Percentiles rank a stretch among this genome's conserved stretches.
Evolutionary conservation across 2,329 filamentous ascomycete genomes (phyloP).

Genomic region (Aureobasidium sp.): DNA sequence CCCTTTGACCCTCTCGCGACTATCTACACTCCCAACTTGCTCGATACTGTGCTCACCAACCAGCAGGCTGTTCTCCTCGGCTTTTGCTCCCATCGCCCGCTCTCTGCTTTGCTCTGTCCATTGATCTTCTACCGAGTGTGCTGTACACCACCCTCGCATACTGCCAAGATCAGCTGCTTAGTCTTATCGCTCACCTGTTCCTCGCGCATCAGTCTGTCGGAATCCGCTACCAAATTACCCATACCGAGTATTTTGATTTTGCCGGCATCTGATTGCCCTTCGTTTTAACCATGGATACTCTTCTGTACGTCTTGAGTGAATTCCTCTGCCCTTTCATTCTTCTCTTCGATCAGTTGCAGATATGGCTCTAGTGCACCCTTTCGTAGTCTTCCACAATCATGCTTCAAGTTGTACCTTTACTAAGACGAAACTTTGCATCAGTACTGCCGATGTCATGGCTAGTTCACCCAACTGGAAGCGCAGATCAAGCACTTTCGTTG

Average conservation of each 20-base stretch:
- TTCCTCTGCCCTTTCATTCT: neutral
- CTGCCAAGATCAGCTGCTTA: slow-evolving; percentile 12
- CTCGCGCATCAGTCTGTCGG: neutral
- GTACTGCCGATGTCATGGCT: slow-evolving; percentile 84
- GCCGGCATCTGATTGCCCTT: neutral
- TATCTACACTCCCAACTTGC: slow-evolving; percentile 1
- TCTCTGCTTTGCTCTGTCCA: neutral
- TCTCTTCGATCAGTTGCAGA: neutral
- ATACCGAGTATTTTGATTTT: neutral
- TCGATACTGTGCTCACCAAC: neutral
- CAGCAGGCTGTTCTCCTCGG: neutral
- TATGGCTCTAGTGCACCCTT: slow-evolving; percentile 2
- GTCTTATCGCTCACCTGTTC: slow-evolving; percentile 7
- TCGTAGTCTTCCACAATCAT: slow-evolving; percentile 48
- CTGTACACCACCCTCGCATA: neutral
- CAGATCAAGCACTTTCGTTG: slow-evolving; percentile 91
- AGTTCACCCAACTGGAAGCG: slow-evolving; percentile 85
- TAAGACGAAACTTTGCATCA: slow-evolving; percentile 31
- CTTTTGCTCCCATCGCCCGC: neutral
- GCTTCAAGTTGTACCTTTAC: slow-evolving; percentile 46
- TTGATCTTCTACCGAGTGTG: neutral
- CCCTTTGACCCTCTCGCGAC: neutral
- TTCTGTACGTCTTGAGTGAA: slow-evolving; percentile 46
- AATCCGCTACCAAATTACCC: neutral
- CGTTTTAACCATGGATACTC: slow-evolving; percentile 48